Conservation (phyloP, 139 green algal genomes). For the Mesotaenium endlicherianum region DNA sequence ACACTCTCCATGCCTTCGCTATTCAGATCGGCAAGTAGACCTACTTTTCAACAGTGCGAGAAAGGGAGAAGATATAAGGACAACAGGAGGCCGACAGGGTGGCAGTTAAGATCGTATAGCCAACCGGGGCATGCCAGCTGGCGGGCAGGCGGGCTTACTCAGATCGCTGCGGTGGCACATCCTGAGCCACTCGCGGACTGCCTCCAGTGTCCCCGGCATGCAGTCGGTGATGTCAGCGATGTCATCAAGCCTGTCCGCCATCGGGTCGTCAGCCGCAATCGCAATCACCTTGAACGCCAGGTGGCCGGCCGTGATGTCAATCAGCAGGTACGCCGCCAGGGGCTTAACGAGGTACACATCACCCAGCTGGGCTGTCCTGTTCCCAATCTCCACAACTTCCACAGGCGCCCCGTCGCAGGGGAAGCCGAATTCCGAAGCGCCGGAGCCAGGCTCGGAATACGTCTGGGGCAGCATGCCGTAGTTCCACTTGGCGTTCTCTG, state of each 20-base stretch:
- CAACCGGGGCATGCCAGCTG: too few species aligned
- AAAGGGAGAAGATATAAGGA: too few species aligned
- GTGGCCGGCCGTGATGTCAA: neutral
- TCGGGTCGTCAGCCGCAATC: neutral
- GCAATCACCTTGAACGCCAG: slow-evolving; percentile 32
- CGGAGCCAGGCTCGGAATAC: neutral
- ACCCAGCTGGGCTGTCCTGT: neutral
- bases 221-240: neutral
- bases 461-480: neutral
- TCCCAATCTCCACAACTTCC: slow-evolving; percentile 28
- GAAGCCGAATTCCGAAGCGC: too few species aligned
- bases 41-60: too few species aligned
- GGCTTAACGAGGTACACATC: slow-evolving; percentile 40
- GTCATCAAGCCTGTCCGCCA: neutral
- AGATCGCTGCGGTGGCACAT: slow-evolving; percentile 25
- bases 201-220: neutral
- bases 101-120: too few species aligned
- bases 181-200: neutral
- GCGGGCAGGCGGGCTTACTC: too few species aligned
- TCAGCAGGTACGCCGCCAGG: slow-evolving; percentile 8
- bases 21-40: too few species aligned
- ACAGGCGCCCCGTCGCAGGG: slow-evolving; percentile 19
- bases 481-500: slow-evolving; percentile 4
- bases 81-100: too few species aligned
- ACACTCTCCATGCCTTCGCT: too few species aligned